Base-by-base conservation (phyloP, 495 filamentous ascomycete genomes). In the Xylaria cubensis region DNA sequence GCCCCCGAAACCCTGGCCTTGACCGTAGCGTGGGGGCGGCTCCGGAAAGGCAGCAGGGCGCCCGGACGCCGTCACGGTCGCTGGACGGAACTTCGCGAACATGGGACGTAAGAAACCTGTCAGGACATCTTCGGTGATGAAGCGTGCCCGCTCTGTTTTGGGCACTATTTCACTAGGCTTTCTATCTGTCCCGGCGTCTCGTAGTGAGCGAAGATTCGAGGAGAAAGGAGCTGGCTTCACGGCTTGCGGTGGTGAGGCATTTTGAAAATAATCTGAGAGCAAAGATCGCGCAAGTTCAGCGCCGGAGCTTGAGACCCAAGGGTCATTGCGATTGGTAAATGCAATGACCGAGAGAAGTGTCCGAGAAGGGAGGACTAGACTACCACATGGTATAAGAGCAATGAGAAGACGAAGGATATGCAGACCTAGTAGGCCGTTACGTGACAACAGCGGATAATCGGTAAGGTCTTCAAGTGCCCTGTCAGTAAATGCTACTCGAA, bases 21-120 rank as follows among this genome's bases (percentile, higher is more conserved):
- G 71, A 17, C 86, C 83, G 46, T 76, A 76, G 53, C 77, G 75
- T 56, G 74, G 68, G 19, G 65, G 51, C 69, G 56, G 69, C 70
- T 89, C 82, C 64, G 87, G 50, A 64, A 80, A 81, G 29, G 78
- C 85, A 53, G 89, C 86, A 80, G 89, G 91, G 48, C 91, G 82
- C 53, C 90, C 89, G 9, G 86, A 84, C 3, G 85, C 77, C 0
- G 92, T 93, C 72, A 94, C 84, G n/a, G 86, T 83, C 0, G 85
- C 77, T 12, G 90, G 89, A 59, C 84, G 87, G n/a, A 89, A 87
- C 69, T 87, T 88, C n/a, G 87, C 86, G 76, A 94, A 95, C 1
- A 92, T 82, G n/a, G 91, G 90, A 26, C 88, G 88, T n/a, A 95
- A 82, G 73, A 86, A 84, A 42, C 48, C 67, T 42, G 80, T 78